Evolutionary conservation across 257 asterid genomes (phyloP), one percentile per base, ranked within the genome.

Genomic region (Sherardia arvensis): DNA sequence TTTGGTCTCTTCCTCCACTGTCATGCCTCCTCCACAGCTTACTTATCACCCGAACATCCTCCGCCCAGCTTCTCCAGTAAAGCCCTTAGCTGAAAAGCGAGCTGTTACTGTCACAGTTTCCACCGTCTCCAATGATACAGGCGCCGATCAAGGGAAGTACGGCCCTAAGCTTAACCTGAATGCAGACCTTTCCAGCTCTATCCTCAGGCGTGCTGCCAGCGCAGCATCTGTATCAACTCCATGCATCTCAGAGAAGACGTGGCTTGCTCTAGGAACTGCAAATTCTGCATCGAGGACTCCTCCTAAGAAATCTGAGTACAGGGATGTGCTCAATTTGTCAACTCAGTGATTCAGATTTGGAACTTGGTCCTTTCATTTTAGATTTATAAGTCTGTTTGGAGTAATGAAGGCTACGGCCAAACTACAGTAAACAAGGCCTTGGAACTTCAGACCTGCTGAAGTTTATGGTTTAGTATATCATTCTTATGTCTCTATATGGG

Each of bases 41-140:
- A 85, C 84, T 45, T 73, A 36, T 64, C 68, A 56, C 33, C 80
- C 18, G 58, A 53, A 28, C 67, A 66, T 57, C 71, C 73, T 20
- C 27, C 76, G 57, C 38, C 75, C 80, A 14, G 20, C 79, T 43
- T 78, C 91, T 71, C 86, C 89, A 8, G 91, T 92, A 60, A 92
- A 87, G 81, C 99, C 99, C 3, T 48, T 82, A 76, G 87, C 99
- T 2, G 97, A 87, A 71, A 87, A 81, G 69, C 79, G 95, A 10
- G 85, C 87, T 3, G 83, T 88, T 69, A 70, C 78, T 0, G 84
- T 90, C 1, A 85, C 86, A 1, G 81, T 82, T 59, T 80, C 95
- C 72, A 54, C 87, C 33, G 63, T 74, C 27, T 73, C 94, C 20
- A 53, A 69, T 29, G 88, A 78, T 59, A 72, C 77, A 20, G 80